Conservation (phyloP, 257 asterid genomes). For the Prunella vulgaris region DNA sequence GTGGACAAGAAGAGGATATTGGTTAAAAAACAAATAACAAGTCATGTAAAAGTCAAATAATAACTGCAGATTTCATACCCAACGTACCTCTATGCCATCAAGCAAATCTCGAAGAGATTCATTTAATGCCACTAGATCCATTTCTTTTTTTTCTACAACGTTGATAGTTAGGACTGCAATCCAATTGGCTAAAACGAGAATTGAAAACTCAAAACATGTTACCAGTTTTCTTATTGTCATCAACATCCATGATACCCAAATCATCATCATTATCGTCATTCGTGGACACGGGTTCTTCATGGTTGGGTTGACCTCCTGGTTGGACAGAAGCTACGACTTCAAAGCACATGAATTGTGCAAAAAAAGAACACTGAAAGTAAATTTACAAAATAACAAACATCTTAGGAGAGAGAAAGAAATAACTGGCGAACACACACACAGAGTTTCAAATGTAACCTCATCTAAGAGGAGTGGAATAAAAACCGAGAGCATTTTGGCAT, state of each 20-base stretch:
- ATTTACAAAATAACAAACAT: neutral
- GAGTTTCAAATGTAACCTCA: slow-evolving; percentile 56
- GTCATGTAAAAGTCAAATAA: slow-evolving; percentile 10
- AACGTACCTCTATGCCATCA: slow-evolving; percentile 85
- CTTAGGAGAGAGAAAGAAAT: slow-evolving; percentile 3
- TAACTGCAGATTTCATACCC: slow-evolving; percentile 12
- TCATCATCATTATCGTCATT: slow-evolving; percentile 53
- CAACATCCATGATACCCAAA: slow-evolving; percentile 63
- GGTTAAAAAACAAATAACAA: slow-evolving; percentile 15
- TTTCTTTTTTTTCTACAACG: slow-evolving; percentile 47
- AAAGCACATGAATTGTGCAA: slow-evolving; percentile 98
- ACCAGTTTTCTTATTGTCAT: slow-evolving; percentile 53
- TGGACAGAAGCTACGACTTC: slow-evolving; percentile 80
- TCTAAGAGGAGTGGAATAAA: slow-evolving; percentile 92
- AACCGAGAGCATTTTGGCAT: slow-evolving; percentile 75
- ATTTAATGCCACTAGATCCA: slow-evolving; percentile 74
- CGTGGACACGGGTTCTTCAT: slow-evolving; percentile 29
- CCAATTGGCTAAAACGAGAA: slow-evolving; percentile 20
- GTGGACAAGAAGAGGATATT: slow-evolving; percentile 4
- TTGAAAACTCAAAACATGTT: slow-evolving; percentile 17
- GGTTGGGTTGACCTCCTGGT: slow-evolving; percentile 48
- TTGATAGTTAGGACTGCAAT: slow-evolving; percentile 17
- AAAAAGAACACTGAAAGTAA: slow-evolving; percentile 75
- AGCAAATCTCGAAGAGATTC: slow-evolving; percentile 84
- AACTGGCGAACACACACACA: neutral